Evolutionary conservation across 495 filamentous ascomycete genomes (phyloP), one percentile per base, ranked within the genome.

Genomic region (Aspergillus affinis): DNA sequence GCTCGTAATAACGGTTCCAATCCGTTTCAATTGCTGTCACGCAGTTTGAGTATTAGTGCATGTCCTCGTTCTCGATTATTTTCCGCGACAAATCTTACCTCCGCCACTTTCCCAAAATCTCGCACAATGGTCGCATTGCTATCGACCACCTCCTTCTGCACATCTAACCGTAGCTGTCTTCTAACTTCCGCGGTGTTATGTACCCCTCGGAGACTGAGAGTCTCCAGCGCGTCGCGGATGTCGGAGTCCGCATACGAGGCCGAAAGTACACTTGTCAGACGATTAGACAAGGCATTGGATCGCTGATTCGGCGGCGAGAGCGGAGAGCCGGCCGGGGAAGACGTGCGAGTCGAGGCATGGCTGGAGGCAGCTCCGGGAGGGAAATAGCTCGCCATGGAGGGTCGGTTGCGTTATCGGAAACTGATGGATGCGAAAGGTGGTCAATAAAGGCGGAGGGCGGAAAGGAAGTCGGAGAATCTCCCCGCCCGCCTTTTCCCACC

Each of bases 161-260:
- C 82, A 73, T 96, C 89, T 1, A 96, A 74, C 30, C 92, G 84
- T 13, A 98, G 74, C 62, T 89, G 87, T 30, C 94, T 85, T 12
- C 94, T 82, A 19, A 88, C 88, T 61, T 95, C 90, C 8, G 88
- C 78, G 8, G 84, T 92, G 67, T 97, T 97, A 46, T 84, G 77
- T 15, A 91, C 71, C 2, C 83, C 84, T 21, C 87, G 79, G 30
- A 84, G 77, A 70, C 96, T 93, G 15, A 98, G 77, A 0, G 90
- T 85, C 54, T 81, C 78, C 32, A 99, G 80, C 36, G 92, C 88
- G 77, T 96, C 90, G 55, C 92, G 85, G 60, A 97, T 96, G 60
- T 97, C 93, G 3, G 89, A 83, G 72, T 98, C 94, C 32, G 90
- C 88, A 74, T 97, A 98, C 0, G 93, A 97, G 4, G 90, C 85